Base-by-base conservation (phyloP, 768 basidiomycete genomes). In the Rhodotorula babjevae region DNA sequence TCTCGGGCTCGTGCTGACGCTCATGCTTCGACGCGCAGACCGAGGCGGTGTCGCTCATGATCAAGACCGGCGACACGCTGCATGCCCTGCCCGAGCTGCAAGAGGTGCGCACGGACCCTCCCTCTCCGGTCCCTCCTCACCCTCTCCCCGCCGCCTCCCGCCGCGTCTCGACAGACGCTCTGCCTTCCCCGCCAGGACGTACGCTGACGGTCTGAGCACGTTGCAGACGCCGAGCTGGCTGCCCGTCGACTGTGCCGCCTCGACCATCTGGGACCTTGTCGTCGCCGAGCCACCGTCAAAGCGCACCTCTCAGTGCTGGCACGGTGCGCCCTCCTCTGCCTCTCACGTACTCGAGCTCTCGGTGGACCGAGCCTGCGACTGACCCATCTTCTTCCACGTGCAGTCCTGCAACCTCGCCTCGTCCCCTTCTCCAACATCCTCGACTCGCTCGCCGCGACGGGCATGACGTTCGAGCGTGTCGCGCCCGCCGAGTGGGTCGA, bases 21-120 rank as follows among this genome's bases (percentile, higher is more conserved):
- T 14, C 82, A 85, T 10, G 86, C 85, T 85, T 15, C 44, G 44
- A 86, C 85, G 78, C 84, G 78, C 84, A 85, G 72, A 86, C 85
- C 2, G 86, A 82, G 83, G 80, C 78, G 68, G 78, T 80, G 79
- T 81, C 84, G 3, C 77, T 85, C 52, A 83, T 84, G 82, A 82
- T 85, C 81, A 81, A 84, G 79, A 80, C 84, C 6, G 82, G 82
- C 31, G 80, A 84, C 50, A 82, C 81, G 0, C 64, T 79, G 27
- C 70, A 76, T 18, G 76, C 79, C 2, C 75, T 82, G 8, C 82
- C 82, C 0, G 71, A 76, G 23, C 77, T 82, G 18, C 75, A 80
- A 36, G 81, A 82, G 53, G 81, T 84, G 49, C 81, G 83, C 2
- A 75, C 80, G 23, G 18, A 2, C 44, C 18, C 44, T 12, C 44